phyloP scores from a whole-genome alignment of 441 rosid species.

The Adansonia madagascariensis region DNA sequence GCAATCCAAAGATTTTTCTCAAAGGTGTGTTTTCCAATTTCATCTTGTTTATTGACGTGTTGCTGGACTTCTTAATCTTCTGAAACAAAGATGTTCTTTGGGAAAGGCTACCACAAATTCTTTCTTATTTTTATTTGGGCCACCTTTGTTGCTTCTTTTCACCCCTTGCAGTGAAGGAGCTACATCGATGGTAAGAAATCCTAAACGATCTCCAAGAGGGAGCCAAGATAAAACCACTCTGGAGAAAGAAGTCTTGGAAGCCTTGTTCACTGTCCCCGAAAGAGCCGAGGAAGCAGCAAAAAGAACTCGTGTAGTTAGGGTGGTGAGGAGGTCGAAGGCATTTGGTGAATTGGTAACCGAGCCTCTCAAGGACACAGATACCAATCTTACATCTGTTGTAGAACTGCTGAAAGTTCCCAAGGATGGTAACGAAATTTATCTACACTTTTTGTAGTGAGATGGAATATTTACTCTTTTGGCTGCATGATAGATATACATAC shows the following conservation, averaged over 20 bases:
- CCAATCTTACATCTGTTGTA: conserved; percentile 34
- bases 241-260: conserved; percentile 50
- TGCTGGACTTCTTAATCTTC: neutral
- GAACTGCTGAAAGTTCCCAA: conserved; percentile 28
- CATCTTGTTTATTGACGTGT: conserved; percentile 22
- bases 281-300: conserved; percentile 45
- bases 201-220: conserved; percentile 26
- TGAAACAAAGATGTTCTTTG: conserved; percentile 5
- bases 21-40: conserved; percentile 35
- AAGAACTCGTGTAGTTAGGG: conserved; percentile 28
- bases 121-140: neutral
- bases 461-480: neutral
- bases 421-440: conserved; percentile 40
- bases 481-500: neutral
- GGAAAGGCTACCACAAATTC: conserved; percentile 15
- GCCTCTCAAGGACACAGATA: conserved; percentile 38
- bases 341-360: conserved; percentile 41
- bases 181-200: conserved; percentile 32
- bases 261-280: conserved; percentile 48
- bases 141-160: conserved; percentile 13
- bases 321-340: conserved; percentile 37
- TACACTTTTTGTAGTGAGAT: conserved; percentile 8
- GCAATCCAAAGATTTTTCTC: conserved; percentile 34
- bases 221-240: conserved; percentile 31
- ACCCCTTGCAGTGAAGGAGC: conserved; percentile 32